Evolutionary conservation across 257 asterid species (phyloP), one percentile per base, ranked within the genome.

Genomic region (Rauvolfia tetraphylla): DNA sequence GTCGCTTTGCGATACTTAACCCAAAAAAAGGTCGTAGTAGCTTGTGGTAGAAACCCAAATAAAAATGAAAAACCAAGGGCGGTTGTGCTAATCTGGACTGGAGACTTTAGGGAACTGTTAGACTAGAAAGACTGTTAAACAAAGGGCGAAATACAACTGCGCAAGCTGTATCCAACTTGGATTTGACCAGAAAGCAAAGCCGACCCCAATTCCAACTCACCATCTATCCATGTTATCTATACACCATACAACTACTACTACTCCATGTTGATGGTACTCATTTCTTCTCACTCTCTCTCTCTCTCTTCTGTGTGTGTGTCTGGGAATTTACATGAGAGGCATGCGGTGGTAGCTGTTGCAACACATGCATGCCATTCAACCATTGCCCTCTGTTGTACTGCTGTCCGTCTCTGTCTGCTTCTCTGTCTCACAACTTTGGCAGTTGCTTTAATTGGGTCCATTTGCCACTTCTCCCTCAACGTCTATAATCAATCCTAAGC

Each of bases 131-230:
- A 68, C 38, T 68, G 18, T 36, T 20, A 38, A 68, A 68, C 33
- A 18, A 68, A 29, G 36, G 33, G 34, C 18, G 8, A 71, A 25
- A 71, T 25, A 34, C 36, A 42, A 27, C 59, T n/a, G 22, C 23
- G 56, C 75, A 72, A 72, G 76, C 76, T 72, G 76, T 72, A 72
- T 72, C 76, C 76, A 72, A 72, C 76, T 71, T 51, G 76, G 72
- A 48, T 46, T 41, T 72, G 76, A 72, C 76, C 65, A 51, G 3
- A 72, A 72, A 53, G 66, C 44, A n/a, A 33, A 36, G 29, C 72
- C 9, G 72, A 48, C 75, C 75, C 75, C 75, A 71, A 29, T 49
- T 71, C 75, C 75, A 71, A 71, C 75, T 71, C 75, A 70, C 61
- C 48, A 27, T 44, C 56, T 0, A 68, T 68, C 57, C 58, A 70